Evolutionary conservation across 441 rosid species (phyloP), one percentile per base, ranked within the genome.

Genomic region (Euphorbia celastroides): DNA sequence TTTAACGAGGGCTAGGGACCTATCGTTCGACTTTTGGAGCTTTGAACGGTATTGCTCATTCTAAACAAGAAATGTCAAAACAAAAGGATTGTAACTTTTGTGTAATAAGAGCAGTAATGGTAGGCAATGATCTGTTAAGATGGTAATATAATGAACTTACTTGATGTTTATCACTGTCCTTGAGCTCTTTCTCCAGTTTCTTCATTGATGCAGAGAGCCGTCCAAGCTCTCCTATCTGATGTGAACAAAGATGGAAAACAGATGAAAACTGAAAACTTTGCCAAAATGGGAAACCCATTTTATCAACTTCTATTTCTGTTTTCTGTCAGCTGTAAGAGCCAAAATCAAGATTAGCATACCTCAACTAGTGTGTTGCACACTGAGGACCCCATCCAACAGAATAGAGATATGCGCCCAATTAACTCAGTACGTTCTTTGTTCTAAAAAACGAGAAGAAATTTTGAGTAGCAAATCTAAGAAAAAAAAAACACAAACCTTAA

Each of bases 331-430:
- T 7, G n/a, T 5, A 1, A 36, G 19, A 28, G 17, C 7, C 9
- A 58, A 68, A 65, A 64, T 23, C 50, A 30, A 22, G 67, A 64
- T 59, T 28, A 72, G n/a, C 78, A 30, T 65, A 94, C 99, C 99
- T 94, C 98, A 64, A 89, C 94, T 84, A 89, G 78, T 70, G 96
- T 73, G 55, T 82, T 70, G 72, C 96, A 94, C 57, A 83, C 56
- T 1, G 93, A 87, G 61, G 99, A 88, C 78, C 97, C 94, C 78
- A 90, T 75, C 96, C 96, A 92, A 69, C 94, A 94, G 82, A 74
- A 89, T 51, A 94, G 93, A n/a, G 99, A 92, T 34, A 92, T 86
- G 28, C 95, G 85, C 12, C 97, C 97, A 60, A 94, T 46, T 65
- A 92, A 75, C 57, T 92, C 99, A 17, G 90, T 78, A 27, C 83